Conservation (phyloP, 192 early-diverging fungal genomes). For the Jimgerdemannia flammicorona region DNA sequence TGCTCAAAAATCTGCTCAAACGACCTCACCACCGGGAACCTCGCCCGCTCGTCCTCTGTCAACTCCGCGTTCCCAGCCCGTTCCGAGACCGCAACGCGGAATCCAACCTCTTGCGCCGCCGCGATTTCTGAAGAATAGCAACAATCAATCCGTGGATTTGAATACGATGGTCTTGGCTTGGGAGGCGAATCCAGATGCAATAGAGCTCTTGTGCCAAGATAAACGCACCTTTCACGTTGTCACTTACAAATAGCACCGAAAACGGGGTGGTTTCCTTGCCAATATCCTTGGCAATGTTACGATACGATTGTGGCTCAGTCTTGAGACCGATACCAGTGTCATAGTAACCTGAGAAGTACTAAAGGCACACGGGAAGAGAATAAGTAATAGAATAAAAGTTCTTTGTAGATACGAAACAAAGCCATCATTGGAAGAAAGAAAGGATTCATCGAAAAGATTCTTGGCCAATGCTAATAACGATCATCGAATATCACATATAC, state of each 20-base stretch:
- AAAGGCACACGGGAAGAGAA: neutral
- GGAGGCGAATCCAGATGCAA: neutral
- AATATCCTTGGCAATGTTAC: slow-evolving; percentile 69
- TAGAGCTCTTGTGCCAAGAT: neutral
- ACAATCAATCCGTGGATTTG: no score
- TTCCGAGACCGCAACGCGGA: slow-evolving; percentile 62
- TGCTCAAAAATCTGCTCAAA: neutral
- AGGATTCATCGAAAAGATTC: neutral
- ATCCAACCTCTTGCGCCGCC: slow-evolving; percentile 70
- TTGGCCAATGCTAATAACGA: neutral
- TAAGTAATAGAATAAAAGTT: neutral
- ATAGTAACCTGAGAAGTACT: slow-evolving; percentile 83
- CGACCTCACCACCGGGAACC: neutral
- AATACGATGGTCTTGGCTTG: no score
- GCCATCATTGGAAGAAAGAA: neutral
- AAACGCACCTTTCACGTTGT: slow-evolving; percentile 71
- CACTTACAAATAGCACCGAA: slow-evolving; percentile 83
- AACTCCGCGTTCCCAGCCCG: slow-evolving; percentile 76
- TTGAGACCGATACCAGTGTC: slow-evolving; percentile 92
- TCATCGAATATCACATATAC: slow-evolving; percentile 22
- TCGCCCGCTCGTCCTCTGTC: neutral
- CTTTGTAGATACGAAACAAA: neutral
- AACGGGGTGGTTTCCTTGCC: slow-evolving; percentile 33
- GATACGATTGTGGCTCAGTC: slow-evolving; percentile 63
- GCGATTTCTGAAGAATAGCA: slow-evolving; percentile 55